These are phyloP conservation scores for Podila epicladia DNA, from an alignment of 192 early-diverging fungal genomes.

Conservation along the genomic window DNA sequence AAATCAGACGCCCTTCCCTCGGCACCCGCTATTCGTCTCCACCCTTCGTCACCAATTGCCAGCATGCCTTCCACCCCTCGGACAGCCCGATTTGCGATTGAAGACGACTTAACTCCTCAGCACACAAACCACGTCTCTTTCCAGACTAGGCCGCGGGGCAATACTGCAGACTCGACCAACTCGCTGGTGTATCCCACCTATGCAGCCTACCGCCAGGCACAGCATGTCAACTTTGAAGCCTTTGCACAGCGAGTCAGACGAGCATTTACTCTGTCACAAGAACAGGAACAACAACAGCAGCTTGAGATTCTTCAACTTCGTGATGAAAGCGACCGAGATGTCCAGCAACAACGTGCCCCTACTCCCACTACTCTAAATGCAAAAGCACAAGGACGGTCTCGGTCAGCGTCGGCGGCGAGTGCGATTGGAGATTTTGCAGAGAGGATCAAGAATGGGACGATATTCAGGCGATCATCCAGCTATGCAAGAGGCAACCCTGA, in stretches of 20 bases:
- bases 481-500: not conserved
- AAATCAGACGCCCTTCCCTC: conserved; percentile 21
- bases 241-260: conserved; percentile 37
- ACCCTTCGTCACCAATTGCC: conserved; percentile 8
- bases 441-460: conserved; percentile 28
- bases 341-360: not conserved
- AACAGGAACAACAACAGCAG: conserved; percentile 16
- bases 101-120: not conserved
- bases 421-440: conserved; percentile 46
- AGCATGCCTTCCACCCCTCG: not conserved
- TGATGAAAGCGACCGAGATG: not conserved
- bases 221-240: conserved; percentile 36
- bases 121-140: conserved; percentile 24
- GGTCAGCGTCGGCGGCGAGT: conserved; percentile 35
- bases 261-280: conserved; percentile 29
- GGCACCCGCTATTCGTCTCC: conserved; percentile 26
- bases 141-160: conserved; percentile 39
- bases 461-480: conserved; percentile 19
- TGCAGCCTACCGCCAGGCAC: conserved; percentile 39
- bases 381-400: conserved; percentile 10
- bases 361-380: not conserved
- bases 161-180: conserved; percentile 38
- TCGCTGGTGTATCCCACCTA: conserved; percentile 34
- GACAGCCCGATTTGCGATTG: conserved; percentile 21
- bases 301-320: not conserved